Evolutionary conservation across 805 yeast genomes (phyloP), one percentile per base, ranked within the genome.

Genomic region (Kregervanrija pseudodelftensis): DNA sequence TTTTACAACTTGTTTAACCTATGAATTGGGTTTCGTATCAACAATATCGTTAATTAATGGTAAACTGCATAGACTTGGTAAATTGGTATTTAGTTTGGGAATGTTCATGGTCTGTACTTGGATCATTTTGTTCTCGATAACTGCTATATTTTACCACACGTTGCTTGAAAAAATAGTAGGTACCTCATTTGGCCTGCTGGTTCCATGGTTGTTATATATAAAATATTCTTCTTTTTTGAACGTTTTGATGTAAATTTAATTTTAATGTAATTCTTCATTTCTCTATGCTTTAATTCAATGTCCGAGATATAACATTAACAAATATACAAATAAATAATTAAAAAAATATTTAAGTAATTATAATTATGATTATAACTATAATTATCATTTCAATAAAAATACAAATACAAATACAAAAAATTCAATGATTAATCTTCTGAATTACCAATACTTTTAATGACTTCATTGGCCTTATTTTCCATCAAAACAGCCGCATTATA

Each of bases 401-500:
- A 16, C 33, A 46, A 31, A 11, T 46, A 40, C 30, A 33, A 42
- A 13, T 39, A 49, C 38, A 44, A 32, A 16, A 46, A 36, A 15
- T 39, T 45, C 37, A 48, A n/a, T 14, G 4, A 5, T 33, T 33
- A 14, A n/a, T 14, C 9, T 14, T 33, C 15, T 14, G 15, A 9
- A 36, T 22, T 7, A 13, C 37, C 10, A 12, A 56, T 49, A 14
- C 45, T 47, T 12, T 40, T 40, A 12, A 61, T 17, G 16, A 46
- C 46, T 17, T 53, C 53, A 11, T 49, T 45, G 44, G 72, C 60
- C 39, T 65, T 58, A 9, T 61, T 51, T 47, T 76, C 79, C 51
- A 77, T 64, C 4, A 54, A 54, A 11, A 52, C 63, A 2, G 89
- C 86, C 59, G 81, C 85, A 30, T 69, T 67, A 51, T 74, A 80